Evolutionary conservation across 2,329 filamentous ascomycete genomes (phyloP), one percentile per base, ranked within the genome.

Genomic region (Xylogone sp.): DNA sequence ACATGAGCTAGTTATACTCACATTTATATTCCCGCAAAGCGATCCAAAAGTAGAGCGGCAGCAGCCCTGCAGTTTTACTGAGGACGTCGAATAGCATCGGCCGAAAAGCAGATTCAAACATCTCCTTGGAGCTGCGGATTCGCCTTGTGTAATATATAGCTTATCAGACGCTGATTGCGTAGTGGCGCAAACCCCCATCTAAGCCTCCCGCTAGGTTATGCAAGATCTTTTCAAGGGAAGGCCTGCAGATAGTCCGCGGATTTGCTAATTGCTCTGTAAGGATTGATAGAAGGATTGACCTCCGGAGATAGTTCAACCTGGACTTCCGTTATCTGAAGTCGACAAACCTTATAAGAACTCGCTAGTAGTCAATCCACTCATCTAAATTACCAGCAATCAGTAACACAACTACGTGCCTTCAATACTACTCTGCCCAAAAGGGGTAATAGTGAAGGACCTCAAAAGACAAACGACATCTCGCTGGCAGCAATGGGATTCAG

Each of bases 401-500:
- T 9, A 6, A 39, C n/a, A 9, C 5, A 4, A 39, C 10, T 39
- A 27, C n/a, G n/a, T 16, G 5, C n/a, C n/a, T 16, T 13, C 34
- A 13, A 39, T 13, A 39, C 34, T 5, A 39, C 34, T 39, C 13
- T 18, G 34, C 34, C n/a, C 12, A 39, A 13, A 31, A 31, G n/a
- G 34, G 13, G 34, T 10, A 39, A 13, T 39, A 13, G 34, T 16
- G n/a, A 39, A 39, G 10, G 4, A 13, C n/a, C n/a, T 39, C 12
- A 13, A 18, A 39, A 31, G 13, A 16, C 10, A 39, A 39, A 39
- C 34, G 8, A 16, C n/a, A 47, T 47, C 12, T 21, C 27, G 10
- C 10, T 46, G 10, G 3, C 22, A 39, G 13, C 13, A 42, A 58
- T 58, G 56, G 54, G 54, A 27, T 53, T 59, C 52, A 48, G 51